These are phyloP conservation scores for Metarhizium anisopliae DNA, from an alignment of 2,329 filamentous ascomycete species.

Conservation along the genomic window DNA sequence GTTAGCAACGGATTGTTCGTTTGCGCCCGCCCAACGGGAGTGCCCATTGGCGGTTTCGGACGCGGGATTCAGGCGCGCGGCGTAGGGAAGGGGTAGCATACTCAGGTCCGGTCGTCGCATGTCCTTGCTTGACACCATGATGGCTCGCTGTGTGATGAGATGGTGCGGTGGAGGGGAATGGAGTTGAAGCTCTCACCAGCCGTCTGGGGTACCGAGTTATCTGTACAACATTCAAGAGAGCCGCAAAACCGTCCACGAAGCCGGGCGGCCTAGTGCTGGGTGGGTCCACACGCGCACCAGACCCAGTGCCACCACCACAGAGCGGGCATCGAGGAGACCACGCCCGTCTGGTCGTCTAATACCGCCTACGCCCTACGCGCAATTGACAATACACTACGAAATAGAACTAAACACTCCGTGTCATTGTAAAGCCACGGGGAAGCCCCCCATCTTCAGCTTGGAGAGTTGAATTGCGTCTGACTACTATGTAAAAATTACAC, in stretches of 20 bases:
- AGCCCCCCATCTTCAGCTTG: background rate
- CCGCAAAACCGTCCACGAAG: too few species aligned
- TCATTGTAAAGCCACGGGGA: too few species aligned
- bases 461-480: background rate
- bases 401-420: background rate
- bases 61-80: background rate
- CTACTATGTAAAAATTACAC: background rate
- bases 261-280: too few species aligned
- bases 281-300: too few species aligned
- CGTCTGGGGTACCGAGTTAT: too few species aligned
- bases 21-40: background rate
- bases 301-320: too few species aligned
- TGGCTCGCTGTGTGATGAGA: constrained; percentile 2
- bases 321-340: too few species aligned
- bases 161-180: background rate
- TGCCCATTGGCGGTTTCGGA: background rate
- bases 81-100: constrained; percentile 15
- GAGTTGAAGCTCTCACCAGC: background rate
- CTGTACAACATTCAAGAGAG: too few species aligned
- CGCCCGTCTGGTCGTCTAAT: too few species aligned
- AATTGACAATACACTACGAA: too few species aligned
- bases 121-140: constrained; percentile 34
- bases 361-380: too few species aligned
- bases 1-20: background rate
- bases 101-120: constrained; percentile 35